Evolutionary conservation across 148 eudicot genomes (phyloP).

Genomic region (Vaccinium corymbosum): DNA sequence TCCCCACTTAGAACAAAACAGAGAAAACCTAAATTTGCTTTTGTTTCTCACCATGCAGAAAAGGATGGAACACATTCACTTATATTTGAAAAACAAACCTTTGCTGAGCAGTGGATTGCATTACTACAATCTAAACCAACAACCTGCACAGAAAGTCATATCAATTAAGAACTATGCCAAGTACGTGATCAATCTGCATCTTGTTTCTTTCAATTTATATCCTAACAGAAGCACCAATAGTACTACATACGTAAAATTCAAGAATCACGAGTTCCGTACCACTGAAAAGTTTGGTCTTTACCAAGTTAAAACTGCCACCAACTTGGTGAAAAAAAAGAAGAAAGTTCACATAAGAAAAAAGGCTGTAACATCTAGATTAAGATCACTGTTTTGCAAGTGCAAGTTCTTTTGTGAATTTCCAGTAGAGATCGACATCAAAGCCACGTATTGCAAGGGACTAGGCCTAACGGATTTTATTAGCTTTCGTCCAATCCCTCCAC

Average conservation of each 20-base stretch:
- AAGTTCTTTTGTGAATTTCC: neutral
- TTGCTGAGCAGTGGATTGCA: constrained; percentile 92
- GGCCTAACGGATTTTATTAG: neutral
- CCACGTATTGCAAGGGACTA: neutral
- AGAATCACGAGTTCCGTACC: neutral
- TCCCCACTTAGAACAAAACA: neutral
- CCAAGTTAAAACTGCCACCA: neutral
- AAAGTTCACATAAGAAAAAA: neutral
- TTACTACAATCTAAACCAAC: constrained; percentile 93
- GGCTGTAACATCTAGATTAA: neutral
- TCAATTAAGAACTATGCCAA: constrained; percentile 1
- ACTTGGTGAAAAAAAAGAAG: neutral
- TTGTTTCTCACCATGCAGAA: neutral
- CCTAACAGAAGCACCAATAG: neutral
- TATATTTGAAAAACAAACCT: constrained; percentile 47
- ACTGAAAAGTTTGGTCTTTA: neutral
- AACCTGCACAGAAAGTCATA: constrained; percentile 41
- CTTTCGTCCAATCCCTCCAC: neutral
- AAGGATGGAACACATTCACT: constrained; percentile 4
- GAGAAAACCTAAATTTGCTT: neutral
- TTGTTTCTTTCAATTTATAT: neutral
- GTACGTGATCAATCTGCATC: neutral
- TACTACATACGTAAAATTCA: neutral
- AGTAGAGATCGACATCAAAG: neutral
- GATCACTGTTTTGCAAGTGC: neutral